phyloP scores from a whole-genome alignment of 1,284 basidiomycete genomes.

The Ustilago nuda region DNA sequence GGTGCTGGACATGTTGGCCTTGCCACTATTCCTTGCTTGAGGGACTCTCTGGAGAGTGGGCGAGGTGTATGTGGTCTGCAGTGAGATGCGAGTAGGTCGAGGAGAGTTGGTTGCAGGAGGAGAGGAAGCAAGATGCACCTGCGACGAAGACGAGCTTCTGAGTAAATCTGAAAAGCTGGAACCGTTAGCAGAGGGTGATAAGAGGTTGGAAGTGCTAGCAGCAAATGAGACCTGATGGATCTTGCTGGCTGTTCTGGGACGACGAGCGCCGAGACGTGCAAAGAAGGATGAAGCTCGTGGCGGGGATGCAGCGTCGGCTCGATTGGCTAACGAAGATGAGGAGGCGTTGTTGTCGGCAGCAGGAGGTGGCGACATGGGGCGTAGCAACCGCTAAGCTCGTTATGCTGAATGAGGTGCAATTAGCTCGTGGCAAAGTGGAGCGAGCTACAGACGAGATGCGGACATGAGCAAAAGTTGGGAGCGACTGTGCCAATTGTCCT shows the following conservation, averaged over 20 bases:
- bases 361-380: conserved; percentile 23
- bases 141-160: conserved; percentile 39
- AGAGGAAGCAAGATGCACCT: conserved; percentile 25
- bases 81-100: conserved; percentile 19
- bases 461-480: neutral
- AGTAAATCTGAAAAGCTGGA: conserved; percentile 27
- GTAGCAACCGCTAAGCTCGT: neutral
- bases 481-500: neutral
- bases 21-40: neutral
- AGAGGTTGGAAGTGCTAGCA: conserved; percentile 44
- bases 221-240: conserved; percentile 24
- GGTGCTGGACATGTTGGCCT: conserved; percentile 26
- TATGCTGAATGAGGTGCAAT: neutral
- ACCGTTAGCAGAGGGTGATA: conserved; percentile 14
- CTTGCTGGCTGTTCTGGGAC: conserved; percentile 30
- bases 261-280: conserved; percentile 25
- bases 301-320: conserved; percentile 11
- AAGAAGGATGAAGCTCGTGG: conserved; percentile 19
- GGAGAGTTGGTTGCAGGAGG: conserved; percentile 2
- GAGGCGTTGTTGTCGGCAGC: conserved; percentile 12
- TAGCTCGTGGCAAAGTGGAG: conserved; percentile 1
- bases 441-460: neutral
- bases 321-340: conserved; percentile 8
- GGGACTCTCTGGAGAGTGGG: conserved; percentile 5
- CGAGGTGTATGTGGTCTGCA: conserved; percentile 14